Conservation (phyloP, 2,329 filamentous ascomycete species). For the Coniochaeta ligniaria region DNA sequence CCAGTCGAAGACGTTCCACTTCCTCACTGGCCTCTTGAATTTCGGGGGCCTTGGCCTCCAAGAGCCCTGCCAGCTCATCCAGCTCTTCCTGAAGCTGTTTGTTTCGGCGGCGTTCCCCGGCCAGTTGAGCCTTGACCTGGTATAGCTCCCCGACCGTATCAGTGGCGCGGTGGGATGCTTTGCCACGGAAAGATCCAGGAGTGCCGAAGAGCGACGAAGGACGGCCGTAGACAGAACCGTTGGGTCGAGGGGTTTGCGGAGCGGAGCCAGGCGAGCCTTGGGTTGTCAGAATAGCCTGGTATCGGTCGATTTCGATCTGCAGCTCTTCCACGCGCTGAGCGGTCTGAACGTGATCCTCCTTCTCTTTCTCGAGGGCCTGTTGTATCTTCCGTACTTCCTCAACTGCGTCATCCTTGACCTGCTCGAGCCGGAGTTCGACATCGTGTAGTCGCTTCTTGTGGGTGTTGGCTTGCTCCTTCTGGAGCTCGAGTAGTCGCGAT, state of each 20-base stretch:
- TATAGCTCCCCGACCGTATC: constrained; percentile 59
- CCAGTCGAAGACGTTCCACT: constrained; percentile 69
- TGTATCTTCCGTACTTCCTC: constrained; percentile 49
- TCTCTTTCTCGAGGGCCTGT: constrained; percentile 50
- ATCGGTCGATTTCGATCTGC: constrained; percentile 45
- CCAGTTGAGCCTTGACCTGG: constrained; percentile 64
- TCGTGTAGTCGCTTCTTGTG: constrained; percentile 65
- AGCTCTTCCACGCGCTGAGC: constrained; percentile 43
- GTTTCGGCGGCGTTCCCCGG: constrained; percentile 65
- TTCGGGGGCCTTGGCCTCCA: constrained; percentile 83
- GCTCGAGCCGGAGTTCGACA: constrained; percentile 55
- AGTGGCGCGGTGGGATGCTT: constrained; percentile 49
- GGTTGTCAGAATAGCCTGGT: constrained; percentile 39
- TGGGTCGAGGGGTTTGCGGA: constrained; percentile 54
- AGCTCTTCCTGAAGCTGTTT: constrained; percentile 69
- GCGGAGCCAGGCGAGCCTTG: constrained; percentile 34
- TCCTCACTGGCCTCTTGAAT: constrained; percentile 80
- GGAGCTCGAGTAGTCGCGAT: constrained; percentile 73
- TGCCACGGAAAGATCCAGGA: constrained; percentile 49
- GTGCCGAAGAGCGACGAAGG: constrained; percentile 57
- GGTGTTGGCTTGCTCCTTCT: constrained; percentile 67
- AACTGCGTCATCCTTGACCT: constrained; percentile 60
- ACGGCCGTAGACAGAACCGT: constrained; percentile 45
- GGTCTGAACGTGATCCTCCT: constrained; percentile 35
- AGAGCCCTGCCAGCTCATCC: constrained; percentile 76